These are phyloP conservation scores for Herpetomonas tarakana DNA, from an alignment of 208 protist species.

Conservation along the genomic window DNA sequence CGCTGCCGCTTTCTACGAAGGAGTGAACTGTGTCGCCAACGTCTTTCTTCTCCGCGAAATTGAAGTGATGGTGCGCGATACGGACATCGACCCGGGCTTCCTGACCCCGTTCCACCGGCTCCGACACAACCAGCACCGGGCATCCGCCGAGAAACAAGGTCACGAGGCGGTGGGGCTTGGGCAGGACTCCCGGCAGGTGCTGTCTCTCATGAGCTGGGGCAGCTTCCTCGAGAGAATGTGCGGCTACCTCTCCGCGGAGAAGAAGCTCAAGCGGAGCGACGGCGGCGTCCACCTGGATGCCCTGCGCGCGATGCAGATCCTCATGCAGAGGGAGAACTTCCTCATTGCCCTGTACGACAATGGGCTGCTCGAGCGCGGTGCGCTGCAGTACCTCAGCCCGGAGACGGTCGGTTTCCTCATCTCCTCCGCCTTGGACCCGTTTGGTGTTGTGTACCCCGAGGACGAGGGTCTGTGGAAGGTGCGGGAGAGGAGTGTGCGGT, in stretches of 20 bases:
- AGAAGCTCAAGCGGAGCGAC: constrained; percentile 14
- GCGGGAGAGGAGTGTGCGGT: constrained; percentile 34
- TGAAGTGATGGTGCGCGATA: constrained; percentile 39
- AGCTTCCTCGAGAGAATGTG: constrained; percentile 64
- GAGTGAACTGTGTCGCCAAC: constrained; percentile 41
- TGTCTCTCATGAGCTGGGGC: constrained; percentile 66
- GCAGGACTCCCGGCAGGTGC: constrained; percentile 22
- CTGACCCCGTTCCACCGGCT: constrained; percentile 57
- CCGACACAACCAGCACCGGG: constrained; percentile 28
- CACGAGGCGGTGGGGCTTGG: constrained; percentile 30
- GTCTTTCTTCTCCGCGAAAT: constrained; percentile 45
- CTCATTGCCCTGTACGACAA: constrained; percentile 59
- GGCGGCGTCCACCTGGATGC: constrained; percentile 39
- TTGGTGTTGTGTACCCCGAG: constrained; percentile 43
- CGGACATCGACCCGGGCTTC: constrained; percentile 56
- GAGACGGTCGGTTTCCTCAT: constrained; percentile 39
- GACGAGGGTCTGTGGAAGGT: constrained; percentile 34
- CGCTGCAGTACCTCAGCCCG: constrained; percentile 42
- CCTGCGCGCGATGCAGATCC: constrained; percentile 55
- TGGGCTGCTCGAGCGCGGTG: constrained; percentile 33
- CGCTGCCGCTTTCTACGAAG: constrained; percentile 46
- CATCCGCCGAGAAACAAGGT: constrained; percentile 24
- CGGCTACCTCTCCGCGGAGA: constrained; percentile 23
- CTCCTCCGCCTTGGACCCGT: constrained; percentile 62
- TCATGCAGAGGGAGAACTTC: constrained; percentile 78